phyloP scores from a whole-genome alignment of 805 yeast species.

The Phaffomyces opuntiae region DNA sequence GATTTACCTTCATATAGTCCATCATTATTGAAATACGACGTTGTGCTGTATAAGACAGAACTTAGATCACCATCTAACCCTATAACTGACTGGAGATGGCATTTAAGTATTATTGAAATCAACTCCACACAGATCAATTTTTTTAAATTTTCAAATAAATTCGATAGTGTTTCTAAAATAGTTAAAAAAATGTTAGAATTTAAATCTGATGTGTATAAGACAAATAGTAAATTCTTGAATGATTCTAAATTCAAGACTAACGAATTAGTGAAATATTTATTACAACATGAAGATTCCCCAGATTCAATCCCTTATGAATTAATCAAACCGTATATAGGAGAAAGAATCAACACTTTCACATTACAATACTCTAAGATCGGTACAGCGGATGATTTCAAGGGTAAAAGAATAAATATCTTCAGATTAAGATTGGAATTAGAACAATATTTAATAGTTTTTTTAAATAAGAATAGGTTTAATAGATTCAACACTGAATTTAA shows the following conservation, averaged over 20 bases:
- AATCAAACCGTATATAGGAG: slow-evolving; percentile 5
- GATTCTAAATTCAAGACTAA: slow-evolving; percentile 2
- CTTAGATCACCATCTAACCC: slow-evolving; percentile 8
- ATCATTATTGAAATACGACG: slow-evolving; percentile 1
- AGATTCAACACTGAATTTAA: slow-evolving; percentile 5
- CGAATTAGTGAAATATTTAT: background rate
- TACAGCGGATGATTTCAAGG: slow-evolving; percentile 2
- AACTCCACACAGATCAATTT: slow-evolving; percentile 12
- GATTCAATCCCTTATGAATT: slow-evolving; percentile 2
- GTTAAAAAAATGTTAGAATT: slow-evolving; percentile 1
- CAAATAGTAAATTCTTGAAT: background rate
- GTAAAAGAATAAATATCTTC: background rate
- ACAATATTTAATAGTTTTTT: slow-evolving; percentile 5
- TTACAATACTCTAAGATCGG: slow-evolving; percentile 8
- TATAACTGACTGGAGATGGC: slow-evolving; percentile 9
- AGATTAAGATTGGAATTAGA: slow-evolving; percentile 10
- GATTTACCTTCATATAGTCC: slow-evolving; percentile 4
- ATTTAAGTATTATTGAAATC: slow-evolving; percentile 5
- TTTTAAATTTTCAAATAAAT: slow-evolving; percentile 2
- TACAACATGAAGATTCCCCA: background rate
- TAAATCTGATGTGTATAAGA: background rate
- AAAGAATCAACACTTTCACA: slow-evolving; percentile 3
- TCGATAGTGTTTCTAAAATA: background rate
- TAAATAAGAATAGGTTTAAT: background rate
- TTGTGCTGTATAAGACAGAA: slow-evolving; percentile 7